Percentiles rank a stretch among this genome's conserved stretches.
These are phyloP conservation scores for Favolaschia claudopus DNA, from an alignment of 768 basidiomycete genomes.

Conservation along the genomic window DNA sequence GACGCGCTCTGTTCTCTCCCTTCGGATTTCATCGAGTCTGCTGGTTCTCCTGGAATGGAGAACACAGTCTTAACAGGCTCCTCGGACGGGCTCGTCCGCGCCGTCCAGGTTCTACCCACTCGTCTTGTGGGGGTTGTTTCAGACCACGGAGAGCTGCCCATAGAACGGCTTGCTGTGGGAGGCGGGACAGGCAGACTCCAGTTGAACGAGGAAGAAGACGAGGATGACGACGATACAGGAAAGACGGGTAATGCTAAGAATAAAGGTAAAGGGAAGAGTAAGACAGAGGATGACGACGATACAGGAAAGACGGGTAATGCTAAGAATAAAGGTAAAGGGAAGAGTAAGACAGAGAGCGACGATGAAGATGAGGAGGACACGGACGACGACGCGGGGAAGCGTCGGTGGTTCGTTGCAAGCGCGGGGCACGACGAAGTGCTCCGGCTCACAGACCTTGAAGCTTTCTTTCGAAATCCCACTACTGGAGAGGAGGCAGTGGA, in stretches of 20 bases:
- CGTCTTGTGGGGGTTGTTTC: constrained; percentile 90
- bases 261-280: constrained; percentile 10
- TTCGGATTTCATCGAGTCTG: constrained; percentile 7
- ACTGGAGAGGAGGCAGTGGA: constrained; percentile 45
- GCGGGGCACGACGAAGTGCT: constrained; percentile 89
- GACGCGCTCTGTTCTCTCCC: constrained; percentile 86
- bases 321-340: constrained; percentile 22
- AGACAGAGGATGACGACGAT: constrained; percentile 17
- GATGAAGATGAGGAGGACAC: constrained; percentile 30
- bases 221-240: constrained; percentile 20
- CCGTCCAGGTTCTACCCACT: constrained; percentile 87
- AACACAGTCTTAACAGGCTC: constrained; percentile 85
- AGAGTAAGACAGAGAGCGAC: constrained; percentile 6
- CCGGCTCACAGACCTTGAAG: constrained; percentile 84
- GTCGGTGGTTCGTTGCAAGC: constrained; percentile 88
- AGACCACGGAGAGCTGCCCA: constrained; percentile 91
- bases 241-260: constrained; percentile 29
- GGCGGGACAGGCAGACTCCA: constrained; percentile 44
- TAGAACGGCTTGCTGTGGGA: constrained; percentile 83
- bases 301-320: constrained; percentile 26
- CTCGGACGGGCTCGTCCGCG: constrained; percentile 89
- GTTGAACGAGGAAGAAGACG: constrained; percentile 33
- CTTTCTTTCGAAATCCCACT: constrained; percentile 60
- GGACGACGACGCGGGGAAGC: constrained; percentile 19
- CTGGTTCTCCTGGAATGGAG: constrained; percentile 65